Base-by-base conservation (phyloP, 192 early-diverging fungal species). In the Entomortierella beljakovae region DNA sequence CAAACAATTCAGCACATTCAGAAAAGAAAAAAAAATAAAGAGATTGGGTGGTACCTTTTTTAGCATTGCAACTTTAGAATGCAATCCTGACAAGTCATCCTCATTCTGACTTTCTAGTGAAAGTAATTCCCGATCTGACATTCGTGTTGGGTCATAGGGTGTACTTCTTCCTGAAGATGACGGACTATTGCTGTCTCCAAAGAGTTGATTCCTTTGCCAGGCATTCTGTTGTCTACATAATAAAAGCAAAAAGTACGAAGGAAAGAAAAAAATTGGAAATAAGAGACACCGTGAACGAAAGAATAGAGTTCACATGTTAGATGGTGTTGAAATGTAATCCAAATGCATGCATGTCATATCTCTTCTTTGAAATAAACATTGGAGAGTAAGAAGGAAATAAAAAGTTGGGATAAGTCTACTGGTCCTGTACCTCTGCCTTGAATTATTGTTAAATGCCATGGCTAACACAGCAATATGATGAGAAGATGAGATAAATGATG, bases 101-200 rank as follows among this genome's bases (percentile, higher is more conserved):
- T 77, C 74, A 51, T 77, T 77, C 46, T 77, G 74, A 33, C 74
- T 77, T 42, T 77, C 74, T 22, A 77, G 61, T 9, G 74, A 77
- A 20, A 59, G 46, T 25, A 69, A n/a, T n/a, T 77, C 74, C 25
- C 74, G 54, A 66, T 64, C 74, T 0, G 66, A 57, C 74, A 77
- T 77, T 26, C 49, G 58, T 48, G 66, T 49, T 23, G 74, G 74
- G 61, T 77, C 74, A 69, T 64, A 59, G 26, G 74, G 74, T 51
- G 74, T 68, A 31, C 48, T 77, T 20, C 74, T 40, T 1, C 74
- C 74, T 51, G 74, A 77, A 40, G 57, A 53, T 23, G 50, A 62
- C 7, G 74, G 67, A 8, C 55, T n/a, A 8, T 33, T 55, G 61
- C 40, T 63, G 16, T 55, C 59, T 10, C 58, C 64, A 26, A 77